phyloP scores from a whole-genome alignment of 192 early-diverging fungal genomes.

The Coemansia sp. region DNA sequence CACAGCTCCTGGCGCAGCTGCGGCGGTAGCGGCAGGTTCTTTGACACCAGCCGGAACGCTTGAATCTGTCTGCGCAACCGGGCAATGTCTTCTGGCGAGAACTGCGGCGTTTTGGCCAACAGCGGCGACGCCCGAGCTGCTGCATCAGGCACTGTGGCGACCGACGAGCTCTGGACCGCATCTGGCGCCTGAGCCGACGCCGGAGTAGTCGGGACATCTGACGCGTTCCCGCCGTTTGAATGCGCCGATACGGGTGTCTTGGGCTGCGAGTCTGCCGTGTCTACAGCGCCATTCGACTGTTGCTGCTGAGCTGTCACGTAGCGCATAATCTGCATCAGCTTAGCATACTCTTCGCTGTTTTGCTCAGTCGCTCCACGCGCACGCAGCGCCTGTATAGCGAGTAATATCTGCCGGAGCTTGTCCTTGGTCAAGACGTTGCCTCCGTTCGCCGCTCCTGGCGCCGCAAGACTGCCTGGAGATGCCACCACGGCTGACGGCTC shows the following conservation, averaged over 20 bases:
- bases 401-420: conserved; percentile 25
- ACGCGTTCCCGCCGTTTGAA: conserved; percentile 10
- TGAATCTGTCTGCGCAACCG: conserved; percentile 79
- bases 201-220: conserved; percentile 12
- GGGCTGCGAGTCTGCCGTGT: conserved; percentile 1
- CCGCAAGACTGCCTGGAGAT: background rate
- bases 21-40: conserved; percentile 75
- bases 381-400: conserved; percentile 57
- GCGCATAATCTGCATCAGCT: conserved; percentile 59
- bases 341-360: conserved; percentile 72
- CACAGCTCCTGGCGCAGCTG: conserved; percentile 73
- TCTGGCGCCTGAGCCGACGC: conserved; percentile 4
- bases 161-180: conserved; percentile 10
- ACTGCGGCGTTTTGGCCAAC: conserved; percentile 14
- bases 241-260: conserved; percentile 35
- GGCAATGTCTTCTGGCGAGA: conserved; percentile 64
- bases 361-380: conserved; percentile 72
- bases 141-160: conserved; percentile 5
- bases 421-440: conserved; percentile 29
- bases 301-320: conserved; percentile 52
- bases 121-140: background rate
- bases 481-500: background rate
- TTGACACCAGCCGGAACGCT: conserved; percentile 78
- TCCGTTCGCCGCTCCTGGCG: background rate
- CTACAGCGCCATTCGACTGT: background rate